Conservation (phyloP, 208 protist genomes). For the Leptomonas pyrrhocoris region DNA sequence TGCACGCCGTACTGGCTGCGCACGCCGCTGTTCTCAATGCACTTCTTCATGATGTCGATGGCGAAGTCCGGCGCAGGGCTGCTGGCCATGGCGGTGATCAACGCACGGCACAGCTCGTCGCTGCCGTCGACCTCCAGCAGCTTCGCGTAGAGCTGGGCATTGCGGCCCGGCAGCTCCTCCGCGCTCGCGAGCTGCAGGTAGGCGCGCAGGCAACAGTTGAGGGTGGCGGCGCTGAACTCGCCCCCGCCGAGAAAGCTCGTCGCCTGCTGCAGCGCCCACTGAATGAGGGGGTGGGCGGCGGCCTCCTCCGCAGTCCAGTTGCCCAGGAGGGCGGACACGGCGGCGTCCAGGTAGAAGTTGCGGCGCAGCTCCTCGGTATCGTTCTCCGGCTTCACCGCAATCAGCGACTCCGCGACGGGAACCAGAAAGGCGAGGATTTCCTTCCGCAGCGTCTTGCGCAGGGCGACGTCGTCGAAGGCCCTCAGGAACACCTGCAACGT, state of each 20-base stretch:
- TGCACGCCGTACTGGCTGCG: slow-evolving; percentile 79
- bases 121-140: slow-evolving; percentile 66
- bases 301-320: slow-evolving; percentile 19
- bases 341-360: slow-evolving; percentile 47
- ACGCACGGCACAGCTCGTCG: slow-evolving; percentile 66
- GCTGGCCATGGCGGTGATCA: slow-evolving; percentile 67
- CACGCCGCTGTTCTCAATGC: slow-evolving; percentile 67
- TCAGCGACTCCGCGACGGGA: slow-evolving; percentile 24
- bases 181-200: slow-evolving; percentile 48
- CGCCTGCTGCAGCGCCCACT: slow-evolving; percentile 70
- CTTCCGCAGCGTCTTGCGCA: slow-evolving; percentile 28
- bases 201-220: slow-evolving; percentile 45
- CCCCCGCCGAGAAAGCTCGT: slow-evolving; percentile 44
- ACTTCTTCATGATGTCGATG: slow-evolving; percentile 54
- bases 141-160: slow-evolving; percentile 49
- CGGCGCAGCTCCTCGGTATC: slow-evolving; percentile 33
- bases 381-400: slow-evolving; percentile 17
- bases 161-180: slow-evolving; percentile 25
- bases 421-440: slow-evolving; percentile 44
- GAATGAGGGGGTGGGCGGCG: slow-evolving; percentile 36
- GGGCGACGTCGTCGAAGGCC: slow-evolving; percentile 43
- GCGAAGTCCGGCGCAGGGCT: slow-evolving; percentile 58
- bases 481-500: slow-evolving; percentile 42
- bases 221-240: slow-evolving; percentile 46
- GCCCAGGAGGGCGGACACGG: slow-evolving; percentile 32